These are phyloP conservation scores for Lecanicillium sp. DNA, from an alignment of 2,329 filamentous ascomycete species.

Conservation along the genomic window DNA sequence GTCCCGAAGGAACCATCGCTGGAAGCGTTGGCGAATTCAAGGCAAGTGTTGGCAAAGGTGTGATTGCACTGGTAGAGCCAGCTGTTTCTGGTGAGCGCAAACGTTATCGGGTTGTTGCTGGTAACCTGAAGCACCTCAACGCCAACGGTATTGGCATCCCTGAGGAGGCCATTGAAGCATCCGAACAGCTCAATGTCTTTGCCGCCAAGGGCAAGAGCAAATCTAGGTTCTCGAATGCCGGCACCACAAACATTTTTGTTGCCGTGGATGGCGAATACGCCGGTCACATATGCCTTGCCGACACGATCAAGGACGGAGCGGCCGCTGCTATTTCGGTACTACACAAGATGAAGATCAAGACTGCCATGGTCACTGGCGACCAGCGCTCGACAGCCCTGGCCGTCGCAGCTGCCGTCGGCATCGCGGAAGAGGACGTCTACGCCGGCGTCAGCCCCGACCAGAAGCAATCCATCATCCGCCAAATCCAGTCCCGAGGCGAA, in stretches of 20 bases:
- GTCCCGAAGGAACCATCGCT: conserved; percentile 65
- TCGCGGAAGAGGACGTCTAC: conserved; percentile 66
- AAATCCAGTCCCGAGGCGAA: conserved; percentile 67
- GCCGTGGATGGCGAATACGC: conserved; percentile 77
- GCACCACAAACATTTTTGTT: conserved; percentile 85
- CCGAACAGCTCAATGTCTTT: conserved; percentile 48
- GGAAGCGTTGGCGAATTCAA: conserved; percentile 82
- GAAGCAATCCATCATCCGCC: conserved; percentile 77
- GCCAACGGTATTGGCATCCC: conserved; percentile 63
- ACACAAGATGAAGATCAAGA: conserved; percentile 75
- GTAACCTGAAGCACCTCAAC: conserved; percentile 71
- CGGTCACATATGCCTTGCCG: conserved; percentile 75
- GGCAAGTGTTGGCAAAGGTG: conserved; percentile 74
- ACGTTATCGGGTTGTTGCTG: conserved; percentile 73
- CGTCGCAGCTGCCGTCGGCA: conserved; percentile 77
- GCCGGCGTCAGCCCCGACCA: conserved; percentile 86
- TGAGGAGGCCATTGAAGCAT: conserved; percentile 52
- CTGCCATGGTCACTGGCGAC: conserved; percentile 91
- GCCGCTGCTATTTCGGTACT: conserved; percentile 74
- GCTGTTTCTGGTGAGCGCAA: conserved; percentile 57
- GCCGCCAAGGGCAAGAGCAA: conserved; percentile 26
- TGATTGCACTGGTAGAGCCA: conserved; percentile 76
- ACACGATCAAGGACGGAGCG: conserved; percentile 86
- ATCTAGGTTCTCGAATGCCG: conserved; percentile 41
- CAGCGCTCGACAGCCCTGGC: conserved; percentile 76